phyloP scores from a whole-genome alignment of 352 stramenopile genomes.

The Globisporangium orthogonon region DNA sequence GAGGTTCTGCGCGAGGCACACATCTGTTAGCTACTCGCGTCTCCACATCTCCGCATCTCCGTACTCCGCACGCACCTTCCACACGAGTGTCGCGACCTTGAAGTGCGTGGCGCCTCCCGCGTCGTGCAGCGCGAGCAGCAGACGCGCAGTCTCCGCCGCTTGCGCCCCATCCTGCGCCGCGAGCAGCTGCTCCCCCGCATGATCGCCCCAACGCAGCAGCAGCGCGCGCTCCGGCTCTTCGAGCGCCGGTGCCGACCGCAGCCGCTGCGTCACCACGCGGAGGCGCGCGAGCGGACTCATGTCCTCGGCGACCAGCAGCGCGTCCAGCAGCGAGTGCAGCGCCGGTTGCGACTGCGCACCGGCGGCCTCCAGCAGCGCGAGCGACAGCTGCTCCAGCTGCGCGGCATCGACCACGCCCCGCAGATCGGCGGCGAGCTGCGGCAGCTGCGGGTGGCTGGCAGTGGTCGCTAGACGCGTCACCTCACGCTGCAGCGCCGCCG shows the following conservation, averaged over 20 bases:
- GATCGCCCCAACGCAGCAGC: constrained; percentile 11
- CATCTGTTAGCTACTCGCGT: not conserved
- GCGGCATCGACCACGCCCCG: not conserved
- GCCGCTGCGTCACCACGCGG: constrained; percentile 1
- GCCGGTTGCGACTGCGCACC: not conserved
- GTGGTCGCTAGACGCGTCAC: not conserved
- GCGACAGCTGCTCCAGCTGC: not conserved
- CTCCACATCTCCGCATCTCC: not conserved
- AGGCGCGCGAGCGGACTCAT: not conserved
- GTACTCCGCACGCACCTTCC: constrained; percentile 27
- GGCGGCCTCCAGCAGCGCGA: not conserved
- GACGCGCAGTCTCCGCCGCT: not conserved
- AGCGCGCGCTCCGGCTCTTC: constrained; percentile 4
- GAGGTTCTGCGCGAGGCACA: constrained; percentile 24
- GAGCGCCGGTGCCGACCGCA: not conserved
- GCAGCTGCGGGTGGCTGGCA: not conserved
- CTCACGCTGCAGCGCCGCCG: not conserved
- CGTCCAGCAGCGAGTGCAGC: not conserved
- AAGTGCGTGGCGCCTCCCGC: constrained; percentile 12
- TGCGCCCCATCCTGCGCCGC: not conserved
- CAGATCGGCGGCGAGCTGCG: not conserved
- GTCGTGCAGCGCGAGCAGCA: constrained; percentile 14
- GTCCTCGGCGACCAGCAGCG: not conserved
- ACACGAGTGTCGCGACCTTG: constrained; percentile 39
- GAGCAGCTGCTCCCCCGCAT: constrained; percentile 4